A percentile compares a stretch with the other conserved stretches of the same genome.
Evolutionary conservation across 2,329 filamentous ascomycete species (phyloP).

Genomic region (Colletotrichum sp.): DNA sequence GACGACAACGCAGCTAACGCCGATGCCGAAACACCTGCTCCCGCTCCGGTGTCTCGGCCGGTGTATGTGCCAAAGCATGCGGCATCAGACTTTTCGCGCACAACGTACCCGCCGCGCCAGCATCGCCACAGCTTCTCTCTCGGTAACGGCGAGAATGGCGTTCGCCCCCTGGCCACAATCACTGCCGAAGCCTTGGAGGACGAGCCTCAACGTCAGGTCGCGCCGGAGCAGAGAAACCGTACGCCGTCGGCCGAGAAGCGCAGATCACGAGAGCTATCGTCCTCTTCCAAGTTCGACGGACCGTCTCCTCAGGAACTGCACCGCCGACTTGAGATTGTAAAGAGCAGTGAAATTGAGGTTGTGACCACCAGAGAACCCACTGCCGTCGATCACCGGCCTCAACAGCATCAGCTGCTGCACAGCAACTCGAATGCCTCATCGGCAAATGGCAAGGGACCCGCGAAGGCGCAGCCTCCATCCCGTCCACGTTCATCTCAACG

Average conservation of each 20-base stretch:
- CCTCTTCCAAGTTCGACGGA: slow-evolving; percentile 1
- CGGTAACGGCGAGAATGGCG: not conserved
- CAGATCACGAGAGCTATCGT: not conserved
- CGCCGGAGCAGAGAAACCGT: not conserved
- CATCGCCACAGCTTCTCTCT: slow-evolving; percentile 5
- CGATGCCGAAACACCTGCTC: not conserved
- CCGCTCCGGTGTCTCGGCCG: not conserved
- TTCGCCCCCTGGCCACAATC: not conserved
- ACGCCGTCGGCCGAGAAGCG: not conserved
- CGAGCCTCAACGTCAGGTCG: not conserved
- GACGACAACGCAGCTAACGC: not conserved
- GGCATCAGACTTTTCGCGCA: slow-evolving; percentile 32
- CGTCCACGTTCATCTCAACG: slow-evolving; percentile 1
- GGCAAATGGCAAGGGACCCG: not conserved
- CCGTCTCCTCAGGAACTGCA: slow-evolving; percentile 10
- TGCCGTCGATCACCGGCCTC: not conserved
- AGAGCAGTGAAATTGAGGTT: slow-evolving; percentile 17
- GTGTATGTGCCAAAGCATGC: slow-evolving; percentile 32
- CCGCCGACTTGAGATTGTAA: slow-evolving; percentile 15
- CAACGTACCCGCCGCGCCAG: slow-evolving; percentile 21
- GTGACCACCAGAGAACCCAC: not conserved
- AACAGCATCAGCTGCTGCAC: not conserved
- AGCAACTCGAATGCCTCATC: not conserved
- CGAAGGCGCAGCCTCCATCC: not conserved
- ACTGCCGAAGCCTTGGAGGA: not conserved